Evolutionary conservation across 176 grass and related monocot species (phyloP).

Genomic region (Themeda triandra): DNA sequence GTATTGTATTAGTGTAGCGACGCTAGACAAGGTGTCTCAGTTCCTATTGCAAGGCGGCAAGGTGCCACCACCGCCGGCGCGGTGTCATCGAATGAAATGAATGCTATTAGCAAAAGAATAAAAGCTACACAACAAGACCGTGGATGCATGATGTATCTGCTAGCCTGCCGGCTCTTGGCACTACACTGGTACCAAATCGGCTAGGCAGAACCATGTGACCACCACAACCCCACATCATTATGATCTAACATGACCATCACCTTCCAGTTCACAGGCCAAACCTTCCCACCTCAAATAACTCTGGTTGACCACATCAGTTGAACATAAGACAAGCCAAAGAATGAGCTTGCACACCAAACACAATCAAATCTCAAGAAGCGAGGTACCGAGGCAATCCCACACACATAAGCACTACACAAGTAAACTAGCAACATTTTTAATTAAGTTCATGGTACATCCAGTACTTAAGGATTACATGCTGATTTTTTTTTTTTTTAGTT

Average conservation of each 20-base stretch:
- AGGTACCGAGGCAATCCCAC: not conserved
- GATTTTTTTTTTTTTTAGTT: conserved; percentile 6
- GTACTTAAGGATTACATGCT: conserved; percentile 49
- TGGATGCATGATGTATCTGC: not conserved
- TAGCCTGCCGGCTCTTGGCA: conserved; percentile 7
- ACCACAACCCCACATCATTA: conserved; percentile 18
- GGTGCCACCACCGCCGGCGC: not conserved
- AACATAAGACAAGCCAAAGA: not conserved
- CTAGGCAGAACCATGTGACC: conserved; percentile 27
- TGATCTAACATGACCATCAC: not conserved
- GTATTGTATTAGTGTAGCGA: not conserved
- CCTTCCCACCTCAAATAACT: not conserved
- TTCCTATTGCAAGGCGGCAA: not conserved
- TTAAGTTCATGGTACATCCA: conserved; percentile 38
- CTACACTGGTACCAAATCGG: not conserved
- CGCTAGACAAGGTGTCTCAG: not conserved
- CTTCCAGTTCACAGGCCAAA: not conserved
- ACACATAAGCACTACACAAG: not conserved
- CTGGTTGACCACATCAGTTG: conserved; percentile 5
- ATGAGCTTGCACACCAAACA: not conserved
- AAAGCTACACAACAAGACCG: not conserved
- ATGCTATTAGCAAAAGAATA: not conserved
- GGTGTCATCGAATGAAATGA: not conserved
- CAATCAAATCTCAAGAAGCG: conserved; percentile 14
- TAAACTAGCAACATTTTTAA: conserved; percentile 25